phyloP scores from a whole-genome alignment of 257 asterid genomes.

The Gardenia jasminoides region DNA sequence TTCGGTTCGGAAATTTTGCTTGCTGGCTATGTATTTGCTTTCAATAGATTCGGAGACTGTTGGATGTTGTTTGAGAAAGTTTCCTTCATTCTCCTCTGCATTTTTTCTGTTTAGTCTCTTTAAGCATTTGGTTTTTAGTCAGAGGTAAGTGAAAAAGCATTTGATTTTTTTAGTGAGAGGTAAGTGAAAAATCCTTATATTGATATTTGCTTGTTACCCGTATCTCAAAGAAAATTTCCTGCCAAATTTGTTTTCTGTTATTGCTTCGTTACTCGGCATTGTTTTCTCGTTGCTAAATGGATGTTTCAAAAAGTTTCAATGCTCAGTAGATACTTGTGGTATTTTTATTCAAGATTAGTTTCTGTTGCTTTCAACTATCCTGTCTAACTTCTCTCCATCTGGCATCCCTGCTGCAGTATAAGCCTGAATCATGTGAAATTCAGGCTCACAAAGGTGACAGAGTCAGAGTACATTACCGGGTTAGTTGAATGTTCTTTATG shows the following conservation, averaged over 20 bases:
- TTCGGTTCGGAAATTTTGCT: background rate
- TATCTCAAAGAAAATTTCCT: background rate
- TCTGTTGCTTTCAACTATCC: background rate
- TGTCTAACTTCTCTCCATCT: conserved; percentile 13
- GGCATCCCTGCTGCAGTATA: conserved; percentile 56
- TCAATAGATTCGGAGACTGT: background rate
- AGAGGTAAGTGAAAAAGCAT: too few relatives aligned
- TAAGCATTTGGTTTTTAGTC: background rate
- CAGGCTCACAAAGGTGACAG: conserved; percentile 94
- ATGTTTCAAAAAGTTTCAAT: too few relatives aligned
- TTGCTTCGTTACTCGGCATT: background rate
- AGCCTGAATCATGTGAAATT: conserved; percentile 73
- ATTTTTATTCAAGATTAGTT: background rate
- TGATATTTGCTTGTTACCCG: too few relatives aligned
- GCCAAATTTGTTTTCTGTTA: background rate
- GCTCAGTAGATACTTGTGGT: background rate
- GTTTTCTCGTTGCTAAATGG: background rate
- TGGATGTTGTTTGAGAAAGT: background rate
- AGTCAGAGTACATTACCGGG: conserved; percentile 91
- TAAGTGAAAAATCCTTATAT: background rate
- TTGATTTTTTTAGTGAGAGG: too few relatives aligned
- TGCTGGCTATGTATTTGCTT: background rate
- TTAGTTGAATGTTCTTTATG: conserved; percentile 29
- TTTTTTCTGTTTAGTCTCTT: background rate
- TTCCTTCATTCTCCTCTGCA: background rate